These are phyloP conservation scores for Scheffersomyces illinoinensis DNA, from an alignment of 1,139 yeast species.

Conservation along the genomic window DNA sequence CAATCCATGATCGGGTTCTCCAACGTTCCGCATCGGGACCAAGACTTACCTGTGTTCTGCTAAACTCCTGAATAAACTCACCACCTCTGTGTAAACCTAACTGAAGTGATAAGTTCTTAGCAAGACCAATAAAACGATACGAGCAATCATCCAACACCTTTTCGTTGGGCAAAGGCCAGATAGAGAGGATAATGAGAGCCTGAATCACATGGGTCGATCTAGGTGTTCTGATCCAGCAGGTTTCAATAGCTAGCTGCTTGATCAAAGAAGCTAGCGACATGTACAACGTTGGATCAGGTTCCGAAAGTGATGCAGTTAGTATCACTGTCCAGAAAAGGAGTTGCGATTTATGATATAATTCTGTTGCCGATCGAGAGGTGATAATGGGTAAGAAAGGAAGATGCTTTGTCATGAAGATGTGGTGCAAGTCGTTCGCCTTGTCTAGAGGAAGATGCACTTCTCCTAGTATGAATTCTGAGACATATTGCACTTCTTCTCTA, in stretches of 20 bases:
- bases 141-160: constrained; percentile 92
- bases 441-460: constrained; percentile 65
- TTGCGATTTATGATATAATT: constrained; percentile 80
- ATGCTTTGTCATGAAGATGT: constrained; percentile 62
- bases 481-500: constrained; percentile 17
- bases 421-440: constrained; percentile 74
- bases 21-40: constrained; percentile 89
- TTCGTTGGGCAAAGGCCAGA: constrained; percentile 94
- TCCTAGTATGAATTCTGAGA: constrained; percentile 71
- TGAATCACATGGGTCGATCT: constrained; percentile 92
- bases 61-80: constrained; percentile 85
- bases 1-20: constrained; percentile 93
- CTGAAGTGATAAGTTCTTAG: constrained; percentile 82
- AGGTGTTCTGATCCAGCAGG: constrained; percentile 93
- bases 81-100: constrained; percentile 90
- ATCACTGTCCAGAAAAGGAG: constrained; percentile 89
- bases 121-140: constrained; percentile 83
- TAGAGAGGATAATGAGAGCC: constrained; percentile 75
- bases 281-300: constrained; percentile 84
- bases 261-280: constrained; percentile 74
- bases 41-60: constrained; percentile 83
- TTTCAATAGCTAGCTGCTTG: constrained; percentile 85
- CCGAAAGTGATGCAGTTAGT: constrained; percentile 81
- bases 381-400: constrained; percentile 81
- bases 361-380: constrained; percentile 69